phyloP scores from a whole-genome alignment of 345 rosid genomes.

The Eucalyptus pauciflora region DNA sequence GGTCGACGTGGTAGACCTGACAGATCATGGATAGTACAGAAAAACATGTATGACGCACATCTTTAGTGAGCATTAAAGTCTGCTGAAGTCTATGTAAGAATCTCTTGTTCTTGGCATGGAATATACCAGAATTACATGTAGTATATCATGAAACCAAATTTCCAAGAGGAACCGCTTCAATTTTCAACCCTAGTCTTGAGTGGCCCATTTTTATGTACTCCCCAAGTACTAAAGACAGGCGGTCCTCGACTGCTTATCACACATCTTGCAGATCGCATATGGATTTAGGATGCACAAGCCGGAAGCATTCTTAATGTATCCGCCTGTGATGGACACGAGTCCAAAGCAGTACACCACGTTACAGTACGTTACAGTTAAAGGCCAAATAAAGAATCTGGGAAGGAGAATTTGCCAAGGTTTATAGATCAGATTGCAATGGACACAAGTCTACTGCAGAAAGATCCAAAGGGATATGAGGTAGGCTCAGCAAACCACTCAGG shows the following conservation, averaged over 20 bases:
- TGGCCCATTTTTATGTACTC: not conserved
- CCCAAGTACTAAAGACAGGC: not conserved
- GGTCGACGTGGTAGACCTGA: not conserved
- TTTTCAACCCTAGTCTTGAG: not conserved
- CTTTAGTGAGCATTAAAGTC: not conserved
- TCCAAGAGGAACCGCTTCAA: not conserved
- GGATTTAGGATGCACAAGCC: not conserved
- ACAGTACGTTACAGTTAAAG: not conserved
- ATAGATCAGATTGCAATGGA: not conserved
- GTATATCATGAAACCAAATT: not conserved
- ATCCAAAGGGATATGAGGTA: not conserved
- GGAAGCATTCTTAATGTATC: not conserved
- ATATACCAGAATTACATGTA: not conserved
- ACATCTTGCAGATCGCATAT: not conserved
- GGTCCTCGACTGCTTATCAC: not conserved
- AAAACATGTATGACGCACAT: not conserved
- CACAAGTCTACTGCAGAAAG: not conserved
- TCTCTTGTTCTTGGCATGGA: not conserved
- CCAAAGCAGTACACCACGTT: not conserved
- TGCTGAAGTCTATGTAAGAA: not conserved
- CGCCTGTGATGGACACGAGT: not conserved
- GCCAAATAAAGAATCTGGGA: not conserved
- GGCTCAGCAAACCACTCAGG: not conserved
- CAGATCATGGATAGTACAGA: not conserved
- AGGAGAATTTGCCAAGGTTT: not conserved